A percentile compares a stretch with the other conserved stretches of the same genome.
Conservation (phyloP, 2,329 filamentous ascomycete species). For the Monosporascus sp. region DNA sequence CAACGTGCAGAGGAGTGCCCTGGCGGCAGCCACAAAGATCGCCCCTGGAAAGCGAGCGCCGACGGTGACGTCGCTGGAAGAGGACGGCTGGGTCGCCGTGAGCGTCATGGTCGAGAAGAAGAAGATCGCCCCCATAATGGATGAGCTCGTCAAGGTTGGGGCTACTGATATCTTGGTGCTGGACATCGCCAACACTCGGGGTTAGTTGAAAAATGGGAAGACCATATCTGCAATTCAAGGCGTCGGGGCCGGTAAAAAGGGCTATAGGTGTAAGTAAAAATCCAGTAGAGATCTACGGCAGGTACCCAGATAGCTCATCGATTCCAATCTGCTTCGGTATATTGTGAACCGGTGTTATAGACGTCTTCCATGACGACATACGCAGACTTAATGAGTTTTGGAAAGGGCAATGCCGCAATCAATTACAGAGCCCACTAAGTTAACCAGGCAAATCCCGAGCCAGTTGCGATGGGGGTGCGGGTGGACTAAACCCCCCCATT, state of each 20-base stretch:
- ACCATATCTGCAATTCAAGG: not conserved
- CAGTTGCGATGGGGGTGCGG: too few species aligned
- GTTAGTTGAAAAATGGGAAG: conserved; percentile 7
- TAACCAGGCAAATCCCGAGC: too few species aligned
- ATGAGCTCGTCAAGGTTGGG: conserved; percentile 68
- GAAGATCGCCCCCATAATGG: conserved; percentile 80
- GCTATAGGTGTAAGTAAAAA: too few species aligned
- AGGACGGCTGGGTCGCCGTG: conserved; percentile 90
- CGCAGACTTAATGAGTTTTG: too few species aligned
- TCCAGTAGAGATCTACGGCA: too few species aligned
- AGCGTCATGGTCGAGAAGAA: conserved; percentile 90
- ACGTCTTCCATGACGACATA: too few species aligned
- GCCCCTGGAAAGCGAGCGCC: conserved; percentile 93
- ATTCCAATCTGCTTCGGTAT: too few species aligned
- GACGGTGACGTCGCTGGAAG: conserved; percentile 83
- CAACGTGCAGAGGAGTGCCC: conserved; percentile 71
- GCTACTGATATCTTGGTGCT: conserved; percentile 82
- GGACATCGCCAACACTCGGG: conserved; percentile 67
- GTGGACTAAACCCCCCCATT: too few species aligned
- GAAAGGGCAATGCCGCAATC: too few species aligned
- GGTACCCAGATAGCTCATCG: too few species aligned
- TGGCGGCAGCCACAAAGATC: conserved; percentile 65
- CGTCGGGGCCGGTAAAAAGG: not conserved
- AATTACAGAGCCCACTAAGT: too few species aligned
- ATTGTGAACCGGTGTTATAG: too few species aligned